Conservation (phyloP, 805 yeast genomes). For the Yarrowia yakushimensis region DNA sequence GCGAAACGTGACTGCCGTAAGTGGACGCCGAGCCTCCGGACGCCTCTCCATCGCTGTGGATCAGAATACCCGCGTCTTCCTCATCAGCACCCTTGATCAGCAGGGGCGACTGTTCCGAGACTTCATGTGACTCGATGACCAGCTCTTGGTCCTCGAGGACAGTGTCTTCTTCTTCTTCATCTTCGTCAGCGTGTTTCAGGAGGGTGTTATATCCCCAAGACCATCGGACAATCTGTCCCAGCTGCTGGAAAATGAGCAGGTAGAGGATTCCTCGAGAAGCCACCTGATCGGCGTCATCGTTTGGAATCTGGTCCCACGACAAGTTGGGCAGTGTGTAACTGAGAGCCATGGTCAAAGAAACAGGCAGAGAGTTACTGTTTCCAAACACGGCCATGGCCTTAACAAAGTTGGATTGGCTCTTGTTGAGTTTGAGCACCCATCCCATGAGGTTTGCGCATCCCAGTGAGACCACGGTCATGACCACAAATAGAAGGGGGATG, state of each 20-base stretch:
- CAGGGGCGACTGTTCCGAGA: not conserved
- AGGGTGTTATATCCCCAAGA: slow-evolving; percentile 68
- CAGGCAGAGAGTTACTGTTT: slow-evolving; percentile 92
- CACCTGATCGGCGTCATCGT: slow-evolving; percentile 53
- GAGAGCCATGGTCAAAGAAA: slow-evolving; percentile 72
- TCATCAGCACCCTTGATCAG: not conserved
- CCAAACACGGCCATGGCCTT: slow-evolving; percentile 98
- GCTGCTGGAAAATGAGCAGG: slow-evolving; percentile 59
- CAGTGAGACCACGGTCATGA: slow-evolving; percentile 76
- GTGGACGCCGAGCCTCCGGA: not conserved
- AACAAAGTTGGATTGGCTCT: slow-evolving; percentile 81
- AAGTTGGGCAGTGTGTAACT: slow-evolving; percentile 58
- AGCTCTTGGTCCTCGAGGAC: not conserved
- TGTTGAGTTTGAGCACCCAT: slow-evolving; percentile 53
- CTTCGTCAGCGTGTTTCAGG: slow-evolving; percentile 31
- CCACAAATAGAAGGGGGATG: slow-evolving; percentile 79
- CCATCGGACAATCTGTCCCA: slow-evolving; percentile 66
- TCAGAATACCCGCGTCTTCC: not conserved
- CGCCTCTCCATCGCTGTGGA: slow-evolving; percentile 1
- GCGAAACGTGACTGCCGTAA: not conserved
- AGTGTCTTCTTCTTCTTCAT: not conserved
- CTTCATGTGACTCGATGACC: not conserved
- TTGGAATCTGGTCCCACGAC: slow-evolving; percentile 54
- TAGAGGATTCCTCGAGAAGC: slow-evolving; percentile 62
- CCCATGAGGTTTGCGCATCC: slow-evolving; percentile 58